These are phyloP conservation scores for Ramularia collo-cygni DNA, from an alignment of 2,329 filamentous ascomycete species.

Conservation along the genomic window DNA sequence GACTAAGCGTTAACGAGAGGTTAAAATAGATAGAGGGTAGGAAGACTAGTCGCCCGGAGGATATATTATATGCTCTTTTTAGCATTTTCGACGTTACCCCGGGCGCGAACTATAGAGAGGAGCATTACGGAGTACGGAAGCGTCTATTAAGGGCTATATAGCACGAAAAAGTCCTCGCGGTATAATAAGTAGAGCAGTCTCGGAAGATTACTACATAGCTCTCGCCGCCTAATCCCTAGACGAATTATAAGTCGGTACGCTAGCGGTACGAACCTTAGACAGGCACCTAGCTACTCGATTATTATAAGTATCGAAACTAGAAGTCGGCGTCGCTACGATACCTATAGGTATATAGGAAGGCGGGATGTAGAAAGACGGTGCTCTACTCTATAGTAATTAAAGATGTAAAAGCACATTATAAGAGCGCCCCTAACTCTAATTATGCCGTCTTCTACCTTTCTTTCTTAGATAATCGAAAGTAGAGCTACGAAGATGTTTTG, in stretches of 20 bases:
- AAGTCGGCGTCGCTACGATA: conserved; percentile 10
- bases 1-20: conserved; percentile 4
- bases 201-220: conserved; percentile 15
- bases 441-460: conserved; percentile 17
- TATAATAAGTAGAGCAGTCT: conserved; percentile 9
- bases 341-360: conserved; percentile 17
- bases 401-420: conserved; percentile 9
- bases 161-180: conserved; percentile 2
- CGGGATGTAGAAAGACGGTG: conserved; percentile 22
- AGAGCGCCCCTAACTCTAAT: conserved; percentile 1
- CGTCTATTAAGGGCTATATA: conserved; percentile 5
- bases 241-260: conserved; percentile 12
- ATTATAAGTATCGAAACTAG: conserved; percentile 13
- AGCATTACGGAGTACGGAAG: background rate
- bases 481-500: conserved; percentile 12
- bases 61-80: conserved; percentile 13
- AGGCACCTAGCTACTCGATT: conserved; percentile 17
- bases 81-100: conserved; percentile 10
- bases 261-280: conserved; percentile 6
- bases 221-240: conserved; percentile 17
- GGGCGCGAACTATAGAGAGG: conserved; percentile 1
- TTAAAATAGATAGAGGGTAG: conserved; percentile 14
- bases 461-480: conserved; percentile 16
- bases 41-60: conserved; percentile 9
- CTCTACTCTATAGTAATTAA: conserved; percentile 19